phyloP scores from a whole-genome alignment of 2,329 filamentous ascomycete species.

The Fusarium sp. region DNA sequence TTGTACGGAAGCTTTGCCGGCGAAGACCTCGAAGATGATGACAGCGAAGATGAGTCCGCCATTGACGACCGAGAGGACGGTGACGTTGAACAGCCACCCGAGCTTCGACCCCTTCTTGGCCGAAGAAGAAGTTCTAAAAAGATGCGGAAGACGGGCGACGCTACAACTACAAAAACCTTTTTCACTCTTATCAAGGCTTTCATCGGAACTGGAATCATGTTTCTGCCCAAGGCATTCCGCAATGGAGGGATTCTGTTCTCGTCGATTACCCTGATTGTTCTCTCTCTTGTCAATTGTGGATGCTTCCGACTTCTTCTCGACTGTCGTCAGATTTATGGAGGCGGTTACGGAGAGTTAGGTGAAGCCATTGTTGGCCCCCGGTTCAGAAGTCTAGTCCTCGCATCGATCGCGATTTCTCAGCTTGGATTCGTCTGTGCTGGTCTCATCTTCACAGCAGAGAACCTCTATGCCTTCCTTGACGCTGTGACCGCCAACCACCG shows the following conservation, averaged over 20 bases:
- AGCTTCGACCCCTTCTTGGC: constrained; percentile 68
- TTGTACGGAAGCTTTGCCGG: constrained; percentile 83
- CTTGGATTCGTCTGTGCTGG: constrained; percentile 84
- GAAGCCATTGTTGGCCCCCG: constrained; percentile 72
- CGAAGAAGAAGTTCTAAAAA: constrained; percentile 65
- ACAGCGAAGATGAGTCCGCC: constrained; percentile 70
- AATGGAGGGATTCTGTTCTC: constrained; percentile 85
- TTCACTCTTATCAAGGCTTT: constrained; percentile 85
- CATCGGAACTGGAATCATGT: constrained; percentile 85
- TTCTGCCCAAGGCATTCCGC: constrained; percentile 82
- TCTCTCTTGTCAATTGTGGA: constrained; percentile 75
- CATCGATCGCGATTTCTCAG: constrained; percentile 79
- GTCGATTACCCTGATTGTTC: constrained; percentile 73
- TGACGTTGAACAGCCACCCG: constrained; percentile 62
- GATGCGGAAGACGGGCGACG: constrained; percentile 67
- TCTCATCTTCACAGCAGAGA: constrained; percentile 83
- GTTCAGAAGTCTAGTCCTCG: constrained; percentile 75
- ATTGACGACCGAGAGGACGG: constrained; percentile 61
- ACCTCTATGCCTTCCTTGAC: constrained; percentile 74
- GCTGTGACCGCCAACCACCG: constrained; percentile 67
- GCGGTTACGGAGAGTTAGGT: constrained; percentile 81
- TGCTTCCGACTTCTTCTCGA: constrained; percentile 80
- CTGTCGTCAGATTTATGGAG: constrained; percentile 73
- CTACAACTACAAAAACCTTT: constrained; percentile 78
- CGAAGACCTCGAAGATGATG: constrained; percentile 71